A percentile compares a stretch with the other conserved stretches of the same genome.
These are phyloP conservation scores for Boletus reticulatus DNA, from an alignment of 768 basidiomycete genomes.

Conservation along the genomic window DNA sequence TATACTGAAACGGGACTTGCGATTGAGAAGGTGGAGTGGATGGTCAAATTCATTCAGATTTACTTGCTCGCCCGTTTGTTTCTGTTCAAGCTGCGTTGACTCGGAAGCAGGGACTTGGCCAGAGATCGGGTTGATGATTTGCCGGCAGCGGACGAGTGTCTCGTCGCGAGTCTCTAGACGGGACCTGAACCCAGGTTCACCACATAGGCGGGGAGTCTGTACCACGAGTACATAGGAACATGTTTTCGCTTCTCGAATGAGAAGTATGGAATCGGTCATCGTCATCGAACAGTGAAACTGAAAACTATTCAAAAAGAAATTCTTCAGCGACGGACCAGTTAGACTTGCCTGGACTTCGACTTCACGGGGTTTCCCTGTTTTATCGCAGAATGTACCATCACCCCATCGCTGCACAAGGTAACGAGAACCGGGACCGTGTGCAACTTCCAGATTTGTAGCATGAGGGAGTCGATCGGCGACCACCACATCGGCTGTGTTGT, in stretches of 20 bases:
- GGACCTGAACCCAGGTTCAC: slow-evolving; percentile 89
- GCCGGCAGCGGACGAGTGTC: slow-evolving; percentile 73
- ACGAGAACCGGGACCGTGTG: slow-evolving; percentile 72
- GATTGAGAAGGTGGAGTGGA: slow-evolving; percentile 51
- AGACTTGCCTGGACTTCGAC: slow-evolving; percentile 88
- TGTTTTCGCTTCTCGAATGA: slow-evolving; percentile 91
- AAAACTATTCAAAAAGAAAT: slow-evolving; percentile 2
- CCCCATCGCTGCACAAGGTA: slow-evolving; percentile 93
- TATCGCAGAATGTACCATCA: slow-evolving; percentile 92
- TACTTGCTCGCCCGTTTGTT: slow-evolving; percentile 26
- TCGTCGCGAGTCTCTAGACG: slow-evolving; percentile 64
- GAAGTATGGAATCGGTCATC: slow-evolving; percentile 84
- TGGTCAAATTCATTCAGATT: slow-evolving; percentile 51
- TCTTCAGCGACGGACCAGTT: neutral
- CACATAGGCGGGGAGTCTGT: slow-evolving; percentile 92
- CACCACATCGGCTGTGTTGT: slow-evolving; percentile 61
- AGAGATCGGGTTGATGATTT: slow-evolving; percentile 47
- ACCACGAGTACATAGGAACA: slow-evolving; percentile 94
- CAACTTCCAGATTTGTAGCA: slow-evolving; percentile 71
- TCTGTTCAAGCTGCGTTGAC: slow-evolving; percentile 30
- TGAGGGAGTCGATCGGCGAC: slow-evolving; percentile 64
- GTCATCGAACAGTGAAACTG: slow-evolving; percentile 97
- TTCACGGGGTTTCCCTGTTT: slow-evolving; percentile 82
- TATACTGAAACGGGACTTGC: slow-evolving; percentile 47
- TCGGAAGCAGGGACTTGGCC: slow-evolving; percentile 24